Base-by-base conservation (phyloP, 805 yeast species). In the Barnettozyma populi region DNA sequence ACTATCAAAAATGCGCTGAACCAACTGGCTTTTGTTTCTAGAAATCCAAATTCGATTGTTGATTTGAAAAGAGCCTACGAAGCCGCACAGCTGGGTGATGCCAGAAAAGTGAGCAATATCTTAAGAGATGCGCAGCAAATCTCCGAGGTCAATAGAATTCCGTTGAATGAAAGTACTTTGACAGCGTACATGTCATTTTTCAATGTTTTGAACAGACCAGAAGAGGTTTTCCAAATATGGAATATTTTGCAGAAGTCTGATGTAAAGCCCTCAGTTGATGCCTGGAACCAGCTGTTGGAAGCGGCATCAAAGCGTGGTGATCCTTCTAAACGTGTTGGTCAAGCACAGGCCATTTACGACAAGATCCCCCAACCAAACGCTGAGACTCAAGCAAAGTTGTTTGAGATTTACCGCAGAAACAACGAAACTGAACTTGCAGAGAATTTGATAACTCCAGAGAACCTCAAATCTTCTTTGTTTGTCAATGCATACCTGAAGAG, bases 241-340 rank as follows among this genome's bases (percentile, higher is more conserved):
- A 76, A 75, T 50, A 68, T 65, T 38, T 60, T 84, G 66, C 53
- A 74, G 24, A 51, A 61, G 10, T 55, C 60, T 7, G 74, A 73
- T 19, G 57, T 70, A 16, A 51, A 51, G 1, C 80, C 80, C n/a
- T 62, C 73, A 5, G 54, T 71, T n/a, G 54, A 62, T 0, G 62
- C 80, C 2, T 86, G 89, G 89, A 80, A 82, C 45, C 71, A 76
- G 44, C 69, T 84, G 25, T 64, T 86, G 44, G 67, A 73, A 44
- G 70, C 84, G 1, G 71, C 74, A 3, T 60, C 72, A 51, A 34
- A 60, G 55, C 39, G 45, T 43, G 53, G 66, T 35, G 13, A 58
- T 56, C 3, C 54, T 56, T 6, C 49, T 55, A 32, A 64, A 55
- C 48, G 59, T 63, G 29, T 64, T 54, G 69, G 60, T 36, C 59